Evolutionary conservation across 2,329 filamentous ascomycete genomes (phyloP), one percentile per base, ranked within the genome.

Genomic region (Phialophora chinensis): DNA sequence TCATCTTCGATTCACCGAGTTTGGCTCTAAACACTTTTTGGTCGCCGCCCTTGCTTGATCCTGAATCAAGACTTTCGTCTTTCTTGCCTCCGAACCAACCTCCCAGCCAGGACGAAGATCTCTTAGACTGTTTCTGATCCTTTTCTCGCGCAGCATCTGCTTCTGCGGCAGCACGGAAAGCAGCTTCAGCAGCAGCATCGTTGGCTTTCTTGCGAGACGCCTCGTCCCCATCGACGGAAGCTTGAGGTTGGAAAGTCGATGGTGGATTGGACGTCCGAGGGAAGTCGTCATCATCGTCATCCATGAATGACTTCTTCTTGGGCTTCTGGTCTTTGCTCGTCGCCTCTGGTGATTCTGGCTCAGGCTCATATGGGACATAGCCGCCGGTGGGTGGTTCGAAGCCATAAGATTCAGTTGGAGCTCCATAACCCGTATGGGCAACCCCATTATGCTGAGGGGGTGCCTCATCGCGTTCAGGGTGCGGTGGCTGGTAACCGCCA

Each of bases 1-100:
- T 92, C 77, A 88, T 97, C 75, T 95, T 88, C n/a, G 64, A 66
- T 78, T 99, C 96, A 68, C 94, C 96, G 8, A 99, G 86, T 75
- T 99, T 99, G 69, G 96, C 95, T 73, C 87, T 88, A 77, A 97
- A 91, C n/a, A 74, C 66, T 35, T 71, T 73, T n/a, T 93, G 87
- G 31, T 78, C 79, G 27, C 74, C 72, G 57, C 74, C 73, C 33
- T 68, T 66, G 35, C 29, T 66, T 38, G 69, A 65, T n/a, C 79
- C 81, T 3, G 79, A 79, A n/a, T 80, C 71, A n/a, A 84, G 77
- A 72, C 90, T 86, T 76, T 91, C 89, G 73, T 88, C 86, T 69
- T 80, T 78, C 71, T 86, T 86, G 73, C 90, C 90, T 71, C 88
- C 87, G 68, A 96, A 96, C 93, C 93, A 97, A 59, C 92, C 89